These are phyloP conservation scores for Dacryopinax spathularia DNA, from an alignment of 768 basidiomycete species.

Conservation along the genomic window DNA sequence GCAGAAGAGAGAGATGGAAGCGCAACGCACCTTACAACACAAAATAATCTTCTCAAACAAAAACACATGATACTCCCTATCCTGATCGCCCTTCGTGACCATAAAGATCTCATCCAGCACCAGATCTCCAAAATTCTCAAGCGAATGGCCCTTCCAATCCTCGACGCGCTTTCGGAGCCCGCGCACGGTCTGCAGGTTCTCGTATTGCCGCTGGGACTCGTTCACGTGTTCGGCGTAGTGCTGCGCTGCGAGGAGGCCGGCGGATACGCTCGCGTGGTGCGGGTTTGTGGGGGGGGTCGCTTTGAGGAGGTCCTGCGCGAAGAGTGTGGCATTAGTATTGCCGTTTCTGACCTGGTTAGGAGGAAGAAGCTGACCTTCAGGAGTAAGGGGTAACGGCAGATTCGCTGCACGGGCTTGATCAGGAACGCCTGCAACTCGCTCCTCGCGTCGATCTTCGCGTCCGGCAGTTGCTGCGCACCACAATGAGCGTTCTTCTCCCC, in stretches of 20 bases:
- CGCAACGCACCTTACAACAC: conserved; percentile 79
- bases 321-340: neutral
- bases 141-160: conserved; percentile 98
- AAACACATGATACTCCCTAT: conserved; percentile 97
- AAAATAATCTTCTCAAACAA: conserved; percentile 97
- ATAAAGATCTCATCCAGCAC: conserved; percentile 89
- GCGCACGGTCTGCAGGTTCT: conserved; percentile 82
- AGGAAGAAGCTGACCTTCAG: conserved; percentile 51
- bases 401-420: conserved; percentile 95
- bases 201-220: conserved; percentile 80
- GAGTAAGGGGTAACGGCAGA: conserved; percentile 95
- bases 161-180: conserved; percentile 76
- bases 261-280: conserved; percentile 64
- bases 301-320: conserved; percentile 16
- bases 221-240: conserved; percentile 92
- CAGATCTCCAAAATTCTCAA: conserved; percentile 86
- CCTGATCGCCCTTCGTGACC: conserved; percentile 90
- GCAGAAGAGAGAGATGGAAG: conserved; percentile 29
- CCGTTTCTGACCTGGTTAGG: neutral
- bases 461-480: conserved; percentile 2
- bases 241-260: conserved; percentile 73
- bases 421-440: conserved; percentile 90
- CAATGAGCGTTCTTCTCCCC: neutral
- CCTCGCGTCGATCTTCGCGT: conserved; percentile 62
- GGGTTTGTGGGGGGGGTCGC: conserved; percentile 33